Conservation (phyloP, 2,329 filamentous ascomycete species). For the Coniochaeta prunicola region DNA sequence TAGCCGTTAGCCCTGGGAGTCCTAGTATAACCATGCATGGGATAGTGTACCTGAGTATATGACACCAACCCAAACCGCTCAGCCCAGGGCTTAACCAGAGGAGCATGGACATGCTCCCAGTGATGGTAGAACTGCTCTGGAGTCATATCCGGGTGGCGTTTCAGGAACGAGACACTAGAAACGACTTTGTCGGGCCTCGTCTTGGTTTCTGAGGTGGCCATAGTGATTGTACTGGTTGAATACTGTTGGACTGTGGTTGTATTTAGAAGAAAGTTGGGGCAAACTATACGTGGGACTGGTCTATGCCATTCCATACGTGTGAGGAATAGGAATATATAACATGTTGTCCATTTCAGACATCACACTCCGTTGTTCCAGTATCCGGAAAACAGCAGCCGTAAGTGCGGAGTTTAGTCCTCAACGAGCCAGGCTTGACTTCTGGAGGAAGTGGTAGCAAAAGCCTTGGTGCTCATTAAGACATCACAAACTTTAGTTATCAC, state of each 20-base stretch:
- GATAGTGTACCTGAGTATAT: constrained; percentile 20
- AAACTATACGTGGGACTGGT: no score
- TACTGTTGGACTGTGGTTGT: neutral
- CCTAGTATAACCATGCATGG: neutral
- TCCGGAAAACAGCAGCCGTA: neutral
- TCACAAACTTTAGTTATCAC: no score
- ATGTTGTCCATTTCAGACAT: neutral
- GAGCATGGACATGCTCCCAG: constrained; percentile 23
- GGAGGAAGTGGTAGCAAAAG: no score
- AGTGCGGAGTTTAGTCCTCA: neutral
- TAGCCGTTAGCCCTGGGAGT: neutral
- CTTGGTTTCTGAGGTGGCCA: neutral
- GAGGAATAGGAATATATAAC: neutral
- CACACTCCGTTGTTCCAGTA: neutral
- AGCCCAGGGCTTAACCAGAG: constrained; percentile 24
- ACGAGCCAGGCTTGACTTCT: no score
- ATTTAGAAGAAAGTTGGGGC: neutral
- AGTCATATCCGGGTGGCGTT: constrained; percentile 19
- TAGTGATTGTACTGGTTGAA: neutral
- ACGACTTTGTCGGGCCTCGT: constrained; percentile 1
- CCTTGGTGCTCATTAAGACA: no score
- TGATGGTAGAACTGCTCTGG: constrained; percentile 24
- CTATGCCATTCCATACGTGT: neutral
- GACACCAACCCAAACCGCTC: constrained; percentile 22
- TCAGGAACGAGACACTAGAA: constrained; percentile 16